Evolutionary conservation across 148 eudicot genomes (phyloP), one percentile per base, ranked within the genome.

Genomic region (Chenopodium album): DNA sequence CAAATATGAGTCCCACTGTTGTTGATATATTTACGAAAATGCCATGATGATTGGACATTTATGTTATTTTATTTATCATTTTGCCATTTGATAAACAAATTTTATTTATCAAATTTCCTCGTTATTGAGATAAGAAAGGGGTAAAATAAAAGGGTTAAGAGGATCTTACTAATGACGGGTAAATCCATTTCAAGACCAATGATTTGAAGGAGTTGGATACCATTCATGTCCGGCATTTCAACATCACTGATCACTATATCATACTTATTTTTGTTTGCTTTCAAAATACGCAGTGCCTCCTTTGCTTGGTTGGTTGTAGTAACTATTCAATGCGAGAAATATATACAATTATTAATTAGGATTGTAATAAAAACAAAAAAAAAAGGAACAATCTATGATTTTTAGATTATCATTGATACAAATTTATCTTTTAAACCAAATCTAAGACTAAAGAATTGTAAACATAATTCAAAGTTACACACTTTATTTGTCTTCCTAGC

Each of bases 171-270:
- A 71, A 96, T 90, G 78, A 94, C 94, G 62, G 98, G 99, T 34
- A 96, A 83, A 85, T 94, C 91, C 95, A 92, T 92, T 80, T 92
- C 97, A 74, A 94, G 93, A 63, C 97, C 95, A 29, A 96, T 88
- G 63, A 87, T 90, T 79, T 94, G 97, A 63, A 96, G 97, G 80
- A 96, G 94, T 93, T 87, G 92, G 32, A 96, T 88, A 71, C 99
- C 99, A 85, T 94, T 98, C 91, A 96, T 96, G 82, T 92, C 98
- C 17, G 98, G 99, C 98, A 96, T 96, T 67, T 92, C 90, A 34
- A 90, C 94, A 81, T 94, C 98, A 12, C 88, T 90, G 68, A 94
- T 92, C 23, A 94, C 88, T 5, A 94, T 81, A 78, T 94, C 97
- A 83, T 87, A 92, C 69, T 84, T 85, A 56, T 87, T 89, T 84